phyloP scores from a whole-genome alignment of 2,329 filamentous ascomycete genomes.

The Penicillium sp. region DNA sequence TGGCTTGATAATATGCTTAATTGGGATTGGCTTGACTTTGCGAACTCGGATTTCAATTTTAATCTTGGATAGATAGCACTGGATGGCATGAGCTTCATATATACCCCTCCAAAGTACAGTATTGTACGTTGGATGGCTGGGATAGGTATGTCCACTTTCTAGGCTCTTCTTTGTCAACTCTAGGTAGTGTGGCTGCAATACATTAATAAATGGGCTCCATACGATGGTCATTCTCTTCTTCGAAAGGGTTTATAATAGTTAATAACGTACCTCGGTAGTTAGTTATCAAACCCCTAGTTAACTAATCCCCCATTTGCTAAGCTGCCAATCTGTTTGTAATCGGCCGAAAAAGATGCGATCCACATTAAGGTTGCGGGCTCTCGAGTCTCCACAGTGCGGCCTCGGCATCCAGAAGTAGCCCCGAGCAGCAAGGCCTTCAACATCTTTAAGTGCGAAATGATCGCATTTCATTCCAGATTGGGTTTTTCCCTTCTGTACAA shows the following conservation, averaged over 20 bases:
- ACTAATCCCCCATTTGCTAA: no score
- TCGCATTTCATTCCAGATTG: neutral
- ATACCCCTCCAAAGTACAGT: neutral
- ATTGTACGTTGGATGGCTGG: neutral
- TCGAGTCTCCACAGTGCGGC: neutral
- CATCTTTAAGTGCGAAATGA: conserved; percentile 8
- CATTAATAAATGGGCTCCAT: conserved; percentile 3
- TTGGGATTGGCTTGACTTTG: conserved; percentile 55
- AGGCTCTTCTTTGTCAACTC: neutral
- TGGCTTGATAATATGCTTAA: conserved; percentile 58
- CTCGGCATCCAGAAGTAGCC: conserved; percentile 16
- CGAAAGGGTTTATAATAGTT: no score
- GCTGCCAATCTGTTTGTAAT: no score
- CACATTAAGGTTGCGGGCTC: no score
- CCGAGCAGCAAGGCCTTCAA: conserved; percentile 3
- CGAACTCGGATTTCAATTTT: conserved; percentile 31
- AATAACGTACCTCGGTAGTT: no score
- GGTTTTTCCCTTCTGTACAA: neutral
- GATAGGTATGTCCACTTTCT: neutral
- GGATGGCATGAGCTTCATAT: neutral
- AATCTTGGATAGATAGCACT: conserved; percentile 21
- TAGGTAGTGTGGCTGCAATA: conserved; percentile 2
- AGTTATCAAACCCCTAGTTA: no score
- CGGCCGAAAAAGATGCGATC: no score
- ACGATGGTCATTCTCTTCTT: conserved; percentile 12